Evolutionary conservation across 225 moss, liverwort and hornwort species (phyloP), one percentile per base, ranked within the genome.

Genomic region (Polytrichum commune): DNA sequence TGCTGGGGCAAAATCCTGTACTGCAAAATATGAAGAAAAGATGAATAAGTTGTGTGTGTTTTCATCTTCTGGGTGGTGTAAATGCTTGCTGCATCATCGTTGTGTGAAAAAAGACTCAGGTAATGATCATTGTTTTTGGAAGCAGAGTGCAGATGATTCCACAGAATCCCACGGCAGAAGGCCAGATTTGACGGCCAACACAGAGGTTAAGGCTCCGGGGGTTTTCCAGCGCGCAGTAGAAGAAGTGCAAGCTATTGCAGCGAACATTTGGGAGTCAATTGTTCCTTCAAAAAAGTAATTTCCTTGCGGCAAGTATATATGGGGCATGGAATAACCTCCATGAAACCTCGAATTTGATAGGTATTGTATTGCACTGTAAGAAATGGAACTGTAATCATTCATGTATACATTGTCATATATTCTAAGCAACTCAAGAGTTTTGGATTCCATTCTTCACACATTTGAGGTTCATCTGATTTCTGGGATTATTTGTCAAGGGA

Each of bases 171-270:
- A 83, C 3, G 76, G 77, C 32, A 71, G 18, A 1, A 71, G 71
- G 62, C 66, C 70, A 25, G 82, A 83, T 63, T 53, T 76, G 75
- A 80, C 86, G 10, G 77, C 73, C 30, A 75, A 78, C 5, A 64
- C 80, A 19, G 65, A 73, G 7, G 80, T 80, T 29, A 83, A 71
- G 78, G 86, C 83, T 65, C 86, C 83, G n/a, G 78, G 83, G 53
- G 58, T 86, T 13, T 7, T 80, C 56, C 75, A 80, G 32, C 80
- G 86, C 24, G 69, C 66, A 27, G 71, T 22, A 53, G 80, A 86
- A 75, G 86, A 83, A 71, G 80, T 86, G 73, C 65, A 86, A 80
- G 83, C 78, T 46, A 62, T 80, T 61, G 86, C 76, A 55, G 67
- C 29, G 5, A 72, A 58, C 54, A 9, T 78, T 19, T 83, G 80